A percentile compares a stretch with the other conserved stretches of the same genome.
These are phyloP conservation scores for Calocera cornea DNA, from an alignment of 768 basidiomycete genomes.

Conservation along the genomic window DNA sequence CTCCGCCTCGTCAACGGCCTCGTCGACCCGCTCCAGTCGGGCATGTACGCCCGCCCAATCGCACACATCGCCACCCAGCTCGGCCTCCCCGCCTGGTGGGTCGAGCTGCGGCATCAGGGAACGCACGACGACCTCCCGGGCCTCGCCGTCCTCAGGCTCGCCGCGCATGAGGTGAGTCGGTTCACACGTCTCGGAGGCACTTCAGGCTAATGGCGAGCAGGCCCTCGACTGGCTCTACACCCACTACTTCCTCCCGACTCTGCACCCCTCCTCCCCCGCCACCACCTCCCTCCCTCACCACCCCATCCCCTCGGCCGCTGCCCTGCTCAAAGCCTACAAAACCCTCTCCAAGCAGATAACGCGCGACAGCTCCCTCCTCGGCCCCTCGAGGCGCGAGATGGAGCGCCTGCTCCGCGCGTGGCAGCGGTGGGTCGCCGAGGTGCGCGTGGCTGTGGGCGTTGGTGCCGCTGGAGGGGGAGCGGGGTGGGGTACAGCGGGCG, in stretches of 20 bases:
- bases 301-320: slow-evolving; percentile 36
- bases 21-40: slow-evolving; percentile 85
- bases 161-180: slow-evolving; percentile 47
- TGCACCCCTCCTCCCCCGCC: slow-evolving; percentile 39
- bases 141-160: slow-evolving; percentile 63
- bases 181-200: slow-evolving; percentile 15
- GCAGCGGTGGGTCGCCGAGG: slow-evolving; percentile 70
- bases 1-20: slow-evolving; percentile 88
- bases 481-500: slow-evolving; percentile 27
- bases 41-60: slow-evolving; percentile 82
- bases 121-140: slow-evolving; percentile 93
- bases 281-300: slow-evolving; percentile 26
- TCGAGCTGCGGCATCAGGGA: slow-evolving; percentile 85
- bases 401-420: slow-evolving; percentile 41
- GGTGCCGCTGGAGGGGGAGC: slow-evolving; percentile 19
- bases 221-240: slow-evolving; percentile 70
- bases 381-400: slow-evolving; percentile 39
- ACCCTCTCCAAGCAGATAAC: slow-evolving; percentile 43
- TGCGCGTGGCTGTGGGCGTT: slow-evolving; percentile 43
- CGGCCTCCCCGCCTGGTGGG: slow-evolving; percentile 74
- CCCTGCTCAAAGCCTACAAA: slow-evolving; percentile 66
- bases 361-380: slow-evolving; percentile 49
- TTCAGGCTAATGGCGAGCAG: slow-evolving; percentile 27
- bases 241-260: slow-evolving; percentile 70
- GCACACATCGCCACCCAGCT: slow-evolving; percentile 76